Evolutionary conservation across 2,329 filamentous ascomycete species (phyloP).

Genomic region (Aureobasidium sp.): DNA sequence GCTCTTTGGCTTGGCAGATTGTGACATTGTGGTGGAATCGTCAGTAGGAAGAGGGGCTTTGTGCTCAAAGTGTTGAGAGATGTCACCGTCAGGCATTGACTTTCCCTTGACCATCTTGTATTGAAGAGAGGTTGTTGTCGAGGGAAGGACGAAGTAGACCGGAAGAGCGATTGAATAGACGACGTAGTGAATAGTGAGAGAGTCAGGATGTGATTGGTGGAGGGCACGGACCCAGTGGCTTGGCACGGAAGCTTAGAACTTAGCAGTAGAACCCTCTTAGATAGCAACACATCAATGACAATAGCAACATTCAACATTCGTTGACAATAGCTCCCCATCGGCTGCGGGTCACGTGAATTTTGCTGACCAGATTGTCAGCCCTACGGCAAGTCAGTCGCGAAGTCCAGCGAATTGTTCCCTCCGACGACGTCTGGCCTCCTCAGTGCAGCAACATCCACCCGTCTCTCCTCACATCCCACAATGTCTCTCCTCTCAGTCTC

Average conservation of each 20-base stretch:
- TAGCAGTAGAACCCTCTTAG: no score
- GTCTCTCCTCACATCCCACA: conserved; percentile 17
- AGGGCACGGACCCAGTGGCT: no score
- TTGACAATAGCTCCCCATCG: no score
- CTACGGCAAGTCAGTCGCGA: not conserved
- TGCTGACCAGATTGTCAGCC: conserved; percentile 7
- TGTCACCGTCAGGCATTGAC: not conserved
- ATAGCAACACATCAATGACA: no score
- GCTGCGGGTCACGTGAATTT: not conserved
- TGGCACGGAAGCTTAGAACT: no score
- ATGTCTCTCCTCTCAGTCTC: conserved; percentile 41
- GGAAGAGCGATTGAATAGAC: not conserved
- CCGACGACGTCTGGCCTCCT: conserved; percentile 6
- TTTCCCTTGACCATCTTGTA: not conserved
- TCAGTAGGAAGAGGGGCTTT: not conserved
- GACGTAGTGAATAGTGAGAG: not conserved
- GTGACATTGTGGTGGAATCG: not conserved
- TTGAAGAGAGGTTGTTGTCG: not conserved
- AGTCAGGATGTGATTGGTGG: not conserved
- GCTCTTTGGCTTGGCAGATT: conserved; percentile 5
- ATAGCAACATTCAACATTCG: no score
- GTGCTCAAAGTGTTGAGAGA: not conserved
- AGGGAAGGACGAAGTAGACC: not conserved
- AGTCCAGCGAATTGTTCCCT: not conserved
- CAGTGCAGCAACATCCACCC: conserved; percentile 2